Evolutionary conservation across 148 eudicot genomes (phyloP).

Genomic region (Rhododendron molle): DNA sequence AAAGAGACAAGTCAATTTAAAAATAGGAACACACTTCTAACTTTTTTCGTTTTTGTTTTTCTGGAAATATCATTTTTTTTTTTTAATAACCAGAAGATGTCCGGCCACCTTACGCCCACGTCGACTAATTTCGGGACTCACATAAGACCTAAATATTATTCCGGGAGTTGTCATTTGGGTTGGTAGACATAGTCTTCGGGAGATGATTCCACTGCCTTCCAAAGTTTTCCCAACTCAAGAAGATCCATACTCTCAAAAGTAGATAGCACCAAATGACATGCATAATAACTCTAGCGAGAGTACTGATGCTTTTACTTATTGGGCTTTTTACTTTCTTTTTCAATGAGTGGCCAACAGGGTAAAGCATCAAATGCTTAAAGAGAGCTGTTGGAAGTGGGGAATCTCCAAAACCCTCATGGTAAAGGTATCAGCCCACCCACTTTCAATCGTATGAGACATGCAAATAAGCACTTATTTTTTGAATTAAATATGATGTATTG

Average conservation of each 20-base stretch:
- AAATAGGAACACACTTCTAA: neutral
- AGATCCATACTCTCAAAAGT: neutral
- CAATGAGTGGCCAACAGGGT: conserved; percentile 7
- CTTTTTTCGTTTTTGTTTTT: neutral
- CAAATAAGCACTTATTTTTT: neutral
- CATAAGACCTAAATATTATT: neutral
- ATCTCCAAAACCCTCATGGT: neutral
- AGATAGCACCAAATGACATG: neutral
- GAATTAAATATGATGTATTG: too few species aligned
- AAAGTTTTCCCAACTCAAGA: conserved; percentile 6
- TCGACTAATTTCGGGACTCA: neutral
- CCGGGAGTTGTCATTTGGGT: neutral
- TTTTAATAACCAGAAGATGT: too few species aligned
- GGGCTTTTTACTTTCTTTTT: conserved; percentile 7
- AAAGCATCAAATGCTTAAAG: conserved; percentile 17
- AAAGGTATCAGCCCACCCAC: neutral
- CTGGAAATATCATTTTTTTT: neutral
- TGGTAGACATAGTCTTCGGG: neutral
- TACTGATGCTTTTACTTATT: neutral
- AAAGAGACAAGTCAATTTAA: too few species aligned
- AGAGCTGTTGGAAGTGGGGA: neutral
- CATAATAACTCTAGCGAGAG: neutral
- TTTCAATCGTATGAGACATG: neutral
- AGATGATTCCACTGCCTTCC: neutral
- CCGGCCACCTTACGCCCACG: too few species aligned